Evolutionary conservation across 2,329 filamentous ascomycete genomes (phyloP).

Genomic region (Penicillium capsulatum): DNA sequence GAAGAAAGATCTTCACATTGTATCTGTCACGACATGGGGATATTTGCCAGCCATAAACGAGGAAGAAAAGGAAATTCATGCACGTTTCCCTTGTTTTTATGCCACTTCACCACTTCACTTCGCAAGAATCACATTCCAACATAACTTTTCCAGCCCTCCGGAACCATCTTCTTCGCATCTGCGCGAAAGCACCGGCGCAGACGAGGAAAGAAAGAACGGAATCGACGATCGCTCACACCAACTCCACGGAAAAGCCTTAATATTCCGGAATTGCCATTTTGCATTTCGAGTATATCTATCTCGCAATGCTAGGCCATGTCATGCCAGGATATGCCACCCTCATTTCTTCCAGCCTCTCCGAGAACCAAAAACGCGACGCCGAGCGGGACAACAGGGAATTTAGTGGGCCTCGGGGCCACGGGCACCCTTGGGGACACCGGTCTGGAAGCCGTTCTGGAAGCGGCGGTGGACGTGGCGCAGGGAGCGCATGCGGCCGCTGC

Average conservation of each 20-base stretch:
- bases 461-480: conserved; percentile 86
- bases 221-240: conserved; percentile 33
- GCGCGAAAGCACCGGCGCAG: conserved; percentile 9
- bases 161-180: conserved; percentile 19
- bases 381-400: conserved; percentile 29
- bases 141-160: conserved; percentile 28
- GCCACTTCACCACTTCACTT: conserved; percentile 21
- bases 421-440: conserved; percentile 77
- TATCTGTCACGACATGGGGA: conserved; percentile 36
- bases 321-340: conserved; percentile 34
- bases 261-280: conserved; percentile 31
- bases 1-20: conserved; percentile 37
- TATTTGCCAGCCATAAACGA: conserved; percentile 38
- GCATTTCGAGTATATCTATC: conserved; percentile 33
- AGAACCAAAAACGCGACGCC: conserved; percentile 38
- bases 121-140: conserved; percentile 23
- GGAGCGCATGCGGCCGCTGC: conserved; percentile 92
- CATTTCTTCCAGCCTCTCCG: conserved; percentile 34
- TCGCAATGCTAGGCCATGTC: conserved; percentile 36
- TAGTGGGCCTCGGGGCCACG: conserved; percentile 58
- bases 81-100: conserved; percentile 34
- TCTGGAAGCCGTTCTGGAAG: conserved; percentile 98
- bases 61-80: conserved; percentile 38
- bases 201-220: conserved; percentile 29
- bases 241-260: conserved; percentile 35